phyloP scores from a whole-genome alignment of 164 flowering plant species.

The Vitis rotundifolia region DNA sequence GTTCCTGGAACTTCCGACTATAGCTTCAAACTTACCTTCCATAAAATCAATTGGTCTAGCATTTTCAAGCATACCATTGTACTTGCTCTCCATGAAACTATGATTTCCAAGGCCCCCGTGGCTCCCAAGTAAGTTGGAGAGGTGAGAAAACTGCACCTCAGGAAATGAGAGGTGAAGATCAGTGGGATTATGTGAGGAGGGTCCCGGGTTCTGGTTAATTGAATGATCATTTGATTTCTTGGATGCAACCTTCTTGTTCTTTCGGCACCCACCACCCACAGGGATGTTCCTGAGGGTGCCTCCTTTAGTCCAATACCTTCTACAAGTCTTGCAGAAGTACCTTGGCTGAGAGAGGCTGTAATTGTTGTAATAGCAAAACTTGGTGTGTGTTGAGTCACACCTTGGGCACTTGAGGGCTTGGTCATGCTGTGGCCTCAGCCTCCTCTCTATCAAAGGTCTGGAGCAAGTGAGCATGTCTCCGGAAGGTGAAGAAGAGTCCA shows the following conservation, averaged over 20 bases:
- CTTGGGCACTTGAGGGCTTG: slow-evolving; percentile 74
- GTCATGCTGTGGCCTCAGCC: slow-evolving; percentile 70
- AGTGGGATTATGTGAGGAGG: slow-evolving; percentile 20
- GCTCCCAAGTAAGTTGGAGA: slow-evolving; percentile 23
- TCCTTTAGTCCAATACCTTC: slow-evolving; percentile 88
- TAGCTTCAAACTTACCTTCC: slow-evolving; percentile 41
- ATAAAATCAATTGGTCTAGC: slow-evolving; percentile 45
- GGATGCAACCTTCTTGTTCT: slow-evolving; percentile 50
- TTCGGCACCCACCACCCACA: slow-evolving; percentile 81
- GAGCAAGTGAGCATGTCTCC: slow-evolving; percentile 58
- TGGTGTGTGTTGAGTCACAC: slow-evolving; percentile 80
- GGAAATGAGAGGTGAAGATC: slow-evolving; percentile 64
- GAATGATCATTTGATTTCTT: slow-evolving; percentile 37
- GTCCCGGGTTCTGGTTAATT: slow-evolving; percentile 2
- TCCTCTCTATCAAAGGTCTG: slow-evolving; percentile 52
- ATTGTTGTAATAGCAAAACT: slow-evolving; percentile 86
- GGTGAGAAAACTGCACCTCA: slow-evolving; percentile 40
- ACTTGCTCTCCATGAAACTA: slow-evolving; percentile 33
- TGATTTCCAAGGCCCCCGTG: slow-evolving; percentile 15
- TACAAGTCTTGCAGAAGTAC: slow-evolving; percentile 81
- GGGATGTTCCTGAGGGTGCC: slow-evolving; percentile 80
- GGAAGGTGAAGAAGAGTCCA: slow-evolving; percentile 57
- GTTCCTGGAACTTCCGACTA: slow-evolving; percentile 33
- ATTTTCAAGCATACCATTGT: slow-evolving; percentile 27
- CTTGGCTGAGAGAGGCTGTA: slow-evolving; percentile 86